Base-by-base conservation (phyloP, 2,329 filamentous ascomycete species). In the Leptodontidium sp. region DNA sequence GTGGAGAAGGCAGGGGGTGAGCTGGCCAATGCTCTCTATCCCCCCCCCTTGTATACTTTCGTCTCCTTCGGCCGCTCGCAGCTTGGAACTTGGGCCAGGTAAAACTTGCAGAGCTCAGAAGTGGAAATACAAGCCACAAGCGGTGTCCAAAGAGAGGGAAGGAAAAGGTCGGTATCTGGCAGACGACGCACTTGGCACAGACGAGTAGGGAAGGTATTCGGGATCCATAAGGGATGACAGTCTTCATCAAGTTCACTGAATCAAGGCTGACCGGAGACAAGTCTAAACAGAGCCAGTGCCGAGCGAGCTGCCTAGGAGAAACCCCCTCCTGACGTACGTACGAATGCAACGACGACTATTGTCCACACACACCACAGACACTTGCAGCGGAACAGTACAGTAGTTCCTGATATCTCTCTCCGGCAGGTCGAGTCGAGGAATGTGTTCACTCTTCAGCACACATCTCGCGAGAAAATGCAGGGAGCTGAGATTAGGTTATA, bases 161-260 rank as follows among this genome's bases (percentile, higher is more conserved):
- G 57, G 11, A 58, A 17, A 50, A 11, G n/a, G 47, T 26, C 38
- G 35, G 21, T 24, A 57, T 59, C n/a, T 45, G n/a, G 43, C 38
- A 40, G n/a, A 11, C 17, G 17, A 40, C 9, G 17, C 9, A 12
- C 55, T 43, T 59, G 57, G 57, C 57, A 26, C n/a, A 12, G 43
- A 45, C 57, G 38, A 45, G 57, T 45, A 59, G 8, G 57, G 57
- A 59, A 59, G 57, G 57, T 59, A 24, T 45, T 45, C 38, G 57
- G 57, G 57, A 26, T 15, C n/a, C 24, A 15, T 29, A 57, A 38
- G 26, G 55, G 35, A 15, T 35, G 52, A 55, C 55, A 58, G 17
- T 24, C 26, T 43, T 59, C 35, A 21, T 38, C 57, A n/a, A 45
- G 24, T 26, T 59, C 35, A 21, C 57, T 38, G 38, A 45, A 43